These are phyloP conservation scores for Colletotrichum eleusines DNA, from an alignment of 2,329 filamentous ascomycete genomes.

Conservation along the genomic window DNA sequence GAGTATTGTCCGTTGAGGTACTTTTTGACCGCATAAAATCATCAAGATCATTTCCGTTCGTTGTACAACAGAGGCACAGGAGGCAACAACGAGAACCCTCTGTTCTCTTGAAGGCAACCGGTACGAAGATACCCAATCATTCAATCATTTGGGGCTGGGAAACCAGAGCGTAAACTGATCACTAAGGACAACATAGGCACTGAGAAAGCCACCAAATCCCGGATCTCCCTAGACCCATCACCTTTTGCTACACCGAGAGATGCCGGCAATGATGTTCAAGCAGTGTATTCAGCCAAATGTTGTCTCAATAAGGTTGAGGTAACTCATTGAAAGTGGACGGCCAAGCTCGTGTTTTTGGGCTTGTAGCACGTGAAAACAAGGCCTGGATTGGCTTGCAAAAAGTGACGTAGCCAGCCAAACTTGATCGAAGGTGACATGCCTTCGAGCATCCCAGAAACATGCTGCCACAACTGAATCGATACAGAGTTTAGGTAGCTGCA, in stretches of 20 bases:
- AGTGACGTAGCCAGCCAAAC: neutral
- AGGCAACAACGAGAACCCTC: neutral
- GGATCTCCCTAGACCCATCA: neutral
- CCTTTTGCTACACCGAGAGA: neutral
- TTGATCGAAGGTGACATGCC: neutral
- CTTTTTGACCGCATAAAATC: neutral
- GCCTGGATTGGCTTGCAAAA: neutral
- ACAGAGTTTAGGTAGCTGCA: neutral
- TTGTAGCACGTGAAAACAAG: neutral
- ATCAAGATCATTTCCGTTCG: neutral
- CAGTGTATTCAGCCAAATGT: too few species aligned
- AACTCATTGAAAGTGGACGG: too few species aligned
- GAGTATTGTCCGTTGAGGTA: neutral
- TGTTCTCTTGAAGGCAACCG: neutral
- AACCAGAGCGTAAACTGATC: too few species aligned
- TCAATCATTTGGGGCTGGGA: neutral
- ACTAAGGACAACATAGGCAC: neutral
- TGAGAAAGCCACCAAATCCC: neutral
- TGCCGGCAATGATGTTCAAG: neutral
- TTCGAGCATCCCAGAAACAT: neutral
- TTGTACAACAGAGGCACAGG: neutral
- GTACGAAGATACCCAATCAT: neutral
- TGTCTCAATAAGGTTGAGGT: neutral
- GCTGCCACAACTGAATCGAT: neutral
- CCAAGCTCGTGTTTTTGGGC: neutral